Base-by-base conservation (phyloP, 352 stramenopile species). In the Achlya hypogyna region DNA sequence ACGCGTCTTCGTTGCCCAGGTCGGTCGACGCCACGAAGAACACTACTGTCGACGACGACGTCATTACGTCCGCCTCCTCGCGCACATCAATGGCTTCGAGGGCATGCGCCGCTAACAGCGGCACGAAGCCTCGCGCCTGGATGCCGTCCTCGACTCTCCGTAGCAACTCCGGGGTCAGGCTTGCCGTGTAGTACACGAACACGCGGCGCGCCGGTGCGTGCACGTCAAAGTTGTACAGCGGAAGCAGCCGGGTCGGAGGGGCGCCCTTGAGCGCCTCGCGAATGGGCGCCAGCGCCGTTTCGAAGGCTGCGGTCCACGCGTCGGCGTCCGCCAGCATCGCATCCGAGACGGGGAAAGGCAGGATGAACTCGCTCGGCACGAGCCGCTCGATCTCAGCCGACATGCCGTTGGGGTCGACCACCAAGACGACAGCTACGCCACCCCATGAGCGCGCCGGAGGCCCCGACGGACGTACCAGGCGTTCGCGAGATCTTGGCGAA, bases 381-480 rank as follows among this genome's bases (percentile, higher is more conserved):
- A 63, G 47, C 9, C 63, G 49, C 35, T 69, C 49, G 18, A 69
- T 56, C 16, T 69, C 51, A 23, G 49, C 51, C 40, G 63, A 63
- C 63, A 62, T 69, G 32, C 63, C 59, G 66, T 63, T 65, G 27
- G 16, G 25, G 35, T 68, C 35, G 5, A 69, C 28, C 45, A 53
- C 42, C 9, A 63, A 1, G 5, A 22, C 28, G 16, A 40, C 20
- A 16, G 22, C 53, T 38, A 60, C 60, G 27, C 31, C 71, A 63
- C 9, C 71, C 53, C 35, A 63, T 62, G 6, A 54, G 28, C 35
- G 66, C 52, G 51, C 23, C 70, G 70, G 47, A 49, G 66, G 68
- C 69, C 78, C 78, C 6, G 73, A 77, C 9, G 45, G 18, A 22
- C 25, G 45, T 67, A 67, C 60, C 60, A 51, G 60, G 60, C 20